Conservation (phyloP, 345 rosid species). For the Bruguiera parviflora region DNA sequence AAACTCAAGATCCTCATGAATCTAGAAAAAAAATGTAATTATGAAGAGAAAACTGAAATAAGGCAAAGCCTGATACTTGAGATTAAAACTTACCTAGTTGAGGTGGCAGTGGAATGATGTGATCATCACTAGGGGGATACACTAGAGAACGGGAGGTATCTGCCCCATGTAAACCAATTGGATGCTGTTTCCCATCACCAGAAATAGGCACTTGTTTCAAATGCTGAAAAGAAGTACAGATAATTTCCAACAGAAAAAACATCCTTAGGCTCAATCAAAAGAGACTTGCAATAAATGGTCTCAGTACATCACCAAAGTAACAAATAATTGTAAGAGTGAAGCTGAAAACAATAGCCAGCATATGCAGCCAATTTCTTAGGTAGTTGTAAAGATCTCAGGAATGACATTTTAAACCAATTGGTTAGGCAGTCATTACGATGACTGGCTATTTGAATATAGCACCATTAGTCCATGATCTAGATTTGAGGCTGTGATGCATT, state of each 20-base stretch:
- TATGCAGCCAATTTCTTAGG: background rate
- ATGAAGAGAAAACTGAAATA: too few relatives aligned
- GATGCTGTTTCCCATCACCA: constrained; percentile 11
- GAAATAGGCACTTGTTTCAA: constrained; percentile 13
- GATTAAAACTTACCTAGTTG: constrained; percentile 41
- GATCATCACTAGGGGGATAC: constrained; percentile 17
- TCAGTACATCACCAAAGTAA: too few relatives aligned
- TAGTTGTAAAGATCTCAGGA: background rate
- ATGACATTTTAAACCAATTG: background rate
- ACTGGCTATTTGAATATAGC: too few relatives aligned
- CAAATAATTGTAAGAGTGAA: background rate
- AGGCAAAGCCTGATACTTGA: background rate
- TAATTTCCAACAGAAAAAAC: background rate
- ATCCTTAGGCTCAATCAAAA: background rate
- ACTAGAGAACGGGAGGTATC: constrained; percentile 16
- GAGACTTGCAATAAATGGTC: background rate
- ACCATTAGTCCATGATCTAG: too few relatives aligned
- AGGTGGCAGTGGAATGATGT: constrained; percentile 56
- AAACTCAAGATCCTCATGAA: too few relatives aligned
- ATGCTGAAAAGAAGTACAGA: constrained; percentile 28
- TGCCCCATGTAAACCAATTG: constrained; percentile 14
- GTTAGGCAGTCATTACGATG: background rate
- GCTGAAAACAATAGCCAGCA: background rate
- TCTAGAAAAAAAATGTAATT: too few relatives aligned
- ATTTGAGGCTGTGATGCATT: background rate